phyloP scores from a whole-genome alignment of 148 eudicot species.

The Silene latifolia region DNA sequence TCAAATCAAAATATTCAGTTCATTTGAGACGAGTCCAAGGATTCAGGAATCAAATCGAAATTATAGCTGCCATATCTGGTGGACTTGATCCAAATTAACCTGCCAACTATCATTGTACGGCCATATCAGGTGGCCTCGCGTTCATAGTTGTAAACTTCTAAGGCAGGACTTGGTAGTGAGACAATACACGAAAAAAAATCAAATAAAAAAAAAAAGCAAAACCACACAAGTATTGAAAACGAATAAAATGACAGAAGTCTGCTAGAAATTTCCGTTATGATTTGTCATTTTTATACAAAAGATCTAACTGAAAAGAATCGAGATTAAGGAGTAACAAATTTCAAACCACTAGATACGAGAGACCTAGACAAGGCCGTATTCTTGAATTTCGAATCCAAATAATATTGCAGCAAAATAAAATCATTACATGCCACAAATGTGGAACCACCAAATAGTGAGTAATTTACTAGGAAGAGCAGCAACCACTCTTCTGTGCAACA shows the following conservation, averaged over 20 bases:
- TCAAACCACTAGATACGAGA: constrained; percentile 23
- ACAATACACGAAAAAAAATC: neutral
- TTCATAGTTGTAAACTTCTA: no score
- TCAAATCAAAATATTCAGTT: no score
- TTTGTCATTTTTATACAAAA: constrained; percentile 30
- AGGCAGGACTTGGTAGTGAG: neutral
- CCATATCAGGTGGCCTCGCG: no score
- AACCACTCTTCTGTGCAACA: constrained; percentile 52
- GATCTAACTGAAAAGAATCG: constrained; percentile 25
- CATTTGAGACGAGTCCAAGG: no score
- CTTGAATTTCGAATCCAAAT: constrained; percentile 22
- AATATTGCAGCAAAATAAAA: constrained; percentile 25
- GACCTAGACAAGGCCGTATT: constrained; percentile 18
- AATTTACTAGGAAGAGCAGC: constrained; percentile 53
- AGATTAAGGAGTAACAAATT: constrained; percentile 26
- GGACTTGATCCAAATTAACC: no score
- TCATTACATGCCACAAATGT: constrained; percentile 24
- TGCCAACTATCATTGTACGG: no score
- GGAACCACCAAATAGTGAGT: constrained; percentile 16
- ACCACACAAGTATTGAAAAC: neutral
- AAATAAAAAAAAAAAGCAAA: neutral
- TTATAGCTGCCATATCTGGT: no score
- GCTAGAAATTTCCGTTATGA: constrained; percentile 15
- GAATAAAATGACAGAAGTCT: constrained; percentile 9
- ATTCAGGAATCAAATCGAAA: no score